Base-by-base conservation (phyloP, 768 basidiomycete species). In the Serendipita sp. region DNA sequence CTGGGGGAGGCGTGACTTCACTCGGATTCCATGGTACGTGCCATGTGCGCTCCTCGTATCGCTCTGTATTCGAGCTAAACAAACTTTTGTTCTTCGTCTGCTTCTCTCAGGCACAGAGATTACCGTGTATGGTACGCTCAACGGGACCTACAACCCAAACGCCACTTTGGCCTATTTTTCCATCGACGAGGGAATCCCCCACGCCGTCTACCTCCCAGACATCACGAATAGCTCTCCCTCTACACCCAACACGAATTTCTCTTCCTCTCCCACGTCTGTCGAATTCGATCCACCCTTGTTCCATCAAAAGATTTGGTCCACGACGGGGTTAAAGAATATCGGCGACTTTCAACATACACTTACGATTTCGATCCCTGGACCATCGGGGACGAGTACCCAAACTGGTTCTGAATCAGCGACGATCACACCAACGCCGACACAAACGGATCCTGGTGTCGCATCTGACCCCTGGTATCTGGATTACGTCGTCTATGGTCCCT, bases 401-500 rank as follows among this genome's bases (percentile, higher is more conserved):
- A 8, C 5, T 32, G 18, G 23, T 28, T 28, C 56, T 4, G 56
- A 10, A 11, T 54, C 52, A 28, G 35, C 23, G 16, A 60, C 56
- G 35, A 3, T 8, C 10, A 32, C 56, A 10, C 16, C 56, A 8
- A 28, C 56, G 2, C 16, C 35, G 8, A 60, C 56, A 8, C 23
- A 4, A 8, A 32, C 23, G 23, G 10, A 10, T 8, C 8, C 56
- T 36, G 34, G 23, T 4, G 16, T 28, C 10, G 35, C 4, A 11
- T 8, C 23, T n/a, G 23, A 23, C 10, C 16, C 56, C 1, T 60
- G 56, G 56, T 28, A 5, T 10, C n/a, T 60, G 1, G 56, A 60
- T 35, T 60, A 60, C n/a, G 56, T 60, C 11, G 35, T 60, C 56
- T 60, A 60, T 36, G 56, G 56, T 16, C 56, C 56, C 7, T 60